Percentiles rank a stretch among this genome's conserved stretches.
Evolutionary conservation across 768 basidiomycete species (phyloP).

Genomic region (Rhizopogon vinicolor): DNA sequence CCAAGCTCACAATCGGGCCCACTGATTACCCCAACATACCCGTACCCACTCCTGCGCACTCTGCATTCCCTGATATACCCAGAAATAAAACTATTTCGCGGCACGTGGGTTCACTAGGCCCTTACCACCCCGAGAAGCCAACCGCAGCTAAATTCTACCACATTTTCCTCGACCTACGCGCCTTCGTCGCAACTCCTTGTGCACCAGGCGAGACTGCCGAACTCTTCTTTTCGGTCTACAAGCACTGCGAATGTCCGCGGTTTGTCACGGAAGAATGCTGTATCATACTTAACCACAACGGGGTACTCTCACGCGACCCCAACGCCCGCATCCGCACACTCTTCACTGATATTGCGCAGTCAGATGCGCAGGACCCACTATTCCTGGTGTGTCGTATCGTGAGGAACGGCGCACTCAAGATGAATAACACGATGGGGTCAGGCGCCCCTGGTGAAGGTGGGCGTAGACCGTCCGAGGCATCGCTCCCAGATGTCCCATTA

Average conservation of each 20-base stretch:
- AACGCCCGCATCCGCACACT: slow-evolving; percentile 74
- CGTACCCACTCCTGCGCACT: slow-evolving; percentile 59
- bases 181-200: slow-evolving; percentile 89
- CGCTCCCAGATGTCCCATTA: slow-evolving; percentile 27
- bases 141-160: slow-evolving; percentile 77
- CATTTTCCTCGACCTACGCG: slow-evolving; percentile 84
- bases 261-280: slow-evolving; percentile 96
- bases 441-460: slow-evolving; percentile 37
- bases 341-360: slow-evolving; percentile 83
- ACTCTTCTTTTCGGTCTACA: slow-evolving; percentile 91
- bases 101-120: slow-evolving; percentile 30
- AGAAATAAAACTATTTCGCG: slow-evolving; percentile 28
- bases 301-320: slow-evolving; percentile 79
- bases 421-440: slow-evolving; percentile 52
- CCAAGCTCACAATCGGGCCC: slow-evolving; percentile 30
- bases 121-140: slow-evolving; percentile 28
- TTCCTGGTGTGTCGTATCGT: slow-evolving; percentile 91
- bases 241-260: slow-evolving; percentile 64
- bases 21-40: slow-evolving; percentile 46
- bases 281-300: slow-evolving; percentile 86
- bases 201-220: slow-evolving; percentile 90
- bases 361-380: slow-evolving; percentile 82
- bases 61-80: slow-evolving; percentile 59
- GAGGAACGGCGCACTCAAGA: slow-evolving; percentile 81
- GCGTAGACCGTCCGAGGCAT: slow-evolving; percentile 54